Percentiles rank a stretch among this genome's conserved stretches.
Conservation (phyloP, 306 rosid genomes). For the Medicago arabica region DNA sequence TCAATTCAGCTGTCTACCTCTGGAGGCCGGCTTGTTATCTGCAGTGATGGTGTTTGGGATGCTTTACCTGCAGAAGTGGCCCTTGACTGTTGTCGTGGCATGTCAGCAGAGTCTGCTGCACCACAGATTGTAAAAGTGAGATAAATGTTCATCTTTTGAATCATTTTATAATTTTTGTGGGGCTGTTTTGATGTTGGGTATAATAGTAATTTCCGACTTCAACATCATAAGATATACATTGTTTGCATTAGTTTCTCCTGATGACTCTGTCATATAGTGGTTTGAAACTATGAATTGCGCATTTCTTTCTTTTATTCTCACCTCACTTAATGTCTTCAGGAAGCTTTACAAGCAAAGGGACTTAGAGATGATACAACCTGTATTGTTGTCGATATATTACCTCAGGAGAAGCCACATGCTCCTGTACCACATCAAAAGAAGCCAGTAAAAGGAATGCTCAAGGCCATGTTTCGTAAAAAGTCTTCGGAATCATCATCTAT, state of each 20-base stretch:
- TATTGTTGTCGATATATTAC: constrained; percentile 82
- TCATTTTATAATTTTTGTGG: constrained; percentile 28
- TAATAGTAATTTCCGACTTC: constrained; percentile 30
- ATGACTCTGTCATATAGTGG: constrained; percentile 4
- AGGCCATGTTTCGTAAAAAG: constrained; percentile 83
- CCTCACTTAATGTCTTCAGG: constrained; percentile 59
- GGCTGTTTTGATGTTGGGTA: constrained; percentile 11
- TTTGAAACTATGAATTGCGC: neutral
- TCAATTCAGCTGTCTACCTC: constrained; percentile 77
- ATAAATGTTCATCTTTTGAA: constrained; percentile 29
- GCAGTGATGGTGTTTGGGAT: constrained; percentile 99
- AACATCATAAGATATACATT: constrained; percentile 33
- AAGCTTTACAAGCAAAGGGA: constrained; percentile 88
- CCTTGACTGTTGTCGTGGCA: constrained; percentile 88
- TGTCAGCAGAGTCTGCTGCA: constrained; percentile 85
- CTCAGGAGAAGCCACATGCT: constrained; percentile 74
- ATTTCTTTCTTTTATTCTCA: constrained; percentile 14
- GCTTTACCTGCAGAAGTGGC: constrained; percentile 80
- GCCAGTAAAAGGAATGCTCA: constrained; percentile 81
- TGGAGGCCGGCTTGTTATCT: constrained; percentile 94
- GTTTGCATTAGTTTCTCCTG: constrained; percentile 28
- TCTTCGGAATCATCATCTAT: constrained; percentile 77
- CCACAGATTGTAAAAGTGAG: constrained; percentile 88
- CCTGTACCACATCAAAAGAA: constrained; percentile 63
- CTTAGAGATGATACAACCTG: constrained; percentile 99